Evolutionary conservation across 805 yeast species (phyloP), one percentile per base, ranked within the genome.

Genomic region (Starmerella sp.): DNA sequence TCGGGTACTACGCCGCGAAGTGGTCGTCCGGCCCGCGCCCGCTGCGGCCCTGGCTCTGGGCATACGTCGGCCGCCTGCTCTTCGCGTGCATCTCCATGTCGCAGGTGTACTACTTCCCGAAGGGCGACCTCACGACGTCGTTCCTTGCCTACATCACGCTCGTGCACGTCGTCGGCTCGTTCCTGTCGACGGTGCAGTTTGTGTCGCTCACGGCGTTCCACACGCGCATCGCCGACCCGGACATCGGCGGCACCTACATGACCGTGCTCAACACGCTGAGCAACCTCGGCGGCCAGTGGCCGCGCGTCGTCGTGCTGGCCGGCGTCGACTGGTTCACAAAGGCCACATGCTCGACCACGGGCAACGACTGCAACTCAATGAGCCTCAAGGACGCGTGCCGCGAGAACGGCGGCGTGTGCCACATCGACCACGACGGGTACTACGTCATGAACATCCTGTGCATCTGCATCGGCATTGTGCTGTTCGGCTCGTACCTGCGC

Each of bases 281-380:
- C 43, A 93, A 93, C 67, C 76, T 91, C 55, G 98, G 98, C 29
- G 98, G 98, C 10, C 93, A 95, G 45, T 93, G 98, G 98, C 98
- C 98, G 1, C 77, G 88, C 53, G 72, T 87, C n/a, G 73, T 93
- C 35, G 82, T 91, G 1, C 77, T 89, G 61, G 79, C 75, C 56
- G 75, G 89, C 69, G 91, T 93, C 54, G 97, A 91, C 69, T 77
- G 75, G 61, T 78, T 89, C 62, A 86, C 97, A 0, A 63, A 69
- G 4, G 80, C 89, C 1, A 67, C 73, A 34, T 91, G 97, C 62
- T 41, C 58, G 55, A 29, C 51, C 48, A 34, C 58, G 22, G 56
- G 63, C 49, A 60, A 63, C 48, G 60, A 68, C 10, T 75, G 77
- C 54, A 62, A 69, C 1, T 63, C 66, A 9, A 74, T 70, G 61